Evolutionary conservation across 2,329 filamentous ascomycete genomes (phyloP).

Genomic region (Arthrobotrys sinensis): DNA sequence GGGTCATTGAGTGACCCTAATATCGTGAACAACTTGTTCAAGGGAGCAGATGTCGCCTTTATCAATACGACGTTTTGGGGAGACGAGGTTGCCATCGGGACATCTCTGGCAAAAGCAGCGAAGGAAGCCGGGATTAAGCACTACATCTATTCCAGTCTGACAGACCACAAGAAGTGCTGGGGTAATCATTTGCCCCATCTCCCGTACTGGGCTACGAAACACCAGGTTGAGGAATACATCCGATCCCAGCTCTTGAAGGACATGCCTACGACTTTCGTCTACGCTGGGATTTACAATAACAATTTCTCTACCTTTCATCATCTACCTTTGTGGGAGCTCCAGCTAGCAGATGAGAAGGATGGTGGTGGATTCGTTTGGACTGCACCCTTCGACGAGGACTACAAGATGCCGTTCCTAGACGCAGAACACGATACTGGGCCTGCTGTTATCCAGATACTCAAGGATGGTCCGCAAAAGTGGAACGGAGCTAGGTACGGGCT

Average conservation of each 20-base stretch:
- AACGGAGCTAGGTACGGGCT: conserved; percentile 75
- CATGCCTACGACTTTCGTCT: conserved; percentile 87
- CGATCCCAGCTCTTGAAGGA: conserved; percentile 78
- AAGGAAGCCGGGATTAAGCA: conserved; percentile 88
- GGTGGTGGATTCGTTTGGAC: conserved; percentile 84
- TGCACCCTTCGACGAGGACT: conserved; percentile 91
- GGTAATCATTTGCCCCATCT: conserved; percentile 80
- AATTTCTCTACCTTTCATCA: conserved; percentile 90
- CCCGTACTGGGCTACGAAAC: conserved; percentile 92
- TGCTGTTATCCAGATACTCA: conserved; percentile 92
- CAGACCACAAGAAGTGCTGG: conserved; percentile 87
- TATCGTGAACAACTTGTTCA: conserved; percentile 84
- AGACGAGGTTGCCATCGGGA: conserved; percentile 91
- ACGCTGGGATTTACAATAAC: conserved; percentile 98
- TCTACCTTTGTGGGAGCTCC: conserved; percentile 79
- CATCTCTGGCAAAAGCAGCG: conserved; percentile 88
- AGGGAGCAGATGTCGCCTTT: conserved; percentile 88
- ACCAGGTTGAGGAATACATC: conserved; percentile 92
- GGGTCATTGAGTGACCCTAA: conserved; percentile 80
- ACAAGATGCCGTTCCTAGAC: conserved; percentile 93
- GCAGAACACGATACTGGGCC: conserved; percentile 96
- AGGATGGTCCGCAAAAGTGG: conserved; percentile 91
- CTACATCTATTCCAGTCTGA: conserved; percentile 97
- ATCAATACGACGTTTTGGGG: conserved; percentile 89
- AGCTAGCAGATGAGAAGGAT: conserved; percentile 88